A percentile compares a stretch with the other conserved stretches of the same genome.
Evolutionary conservation across 2,329 filamentous ascomycete species (phyloP).

Genomic region (Arthrobotrys conoides): DNA sequence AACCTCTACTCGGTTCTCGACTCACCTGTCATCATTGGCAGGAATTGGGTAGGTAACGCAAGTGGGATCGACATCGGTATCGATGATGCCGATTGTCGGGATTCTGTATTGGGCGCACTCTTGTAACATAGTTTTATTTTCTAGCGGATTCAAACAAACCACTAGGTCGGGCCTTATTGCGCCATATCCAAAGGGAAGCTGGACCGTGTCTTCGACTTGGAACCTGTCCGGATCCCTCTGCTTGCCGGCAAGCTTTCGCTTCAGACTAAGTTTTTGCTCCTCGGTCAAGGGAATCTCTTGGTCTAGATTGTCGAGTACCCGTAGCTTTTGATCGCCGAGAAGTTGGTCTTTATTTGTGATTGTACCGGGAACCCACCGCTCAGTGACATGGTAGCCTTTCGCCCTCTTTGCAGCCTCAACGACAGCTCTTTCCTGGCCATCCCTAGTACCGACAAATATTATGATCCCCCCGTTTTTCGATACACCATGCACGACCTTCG

Average conservation of each 20-base stretch:
- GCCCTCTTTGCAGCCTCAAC: slow-evolving; percentile 84
- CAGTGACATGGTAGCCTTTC: slow-evolving; percentile 87
- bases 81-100: slow-evolving; percentile 93
- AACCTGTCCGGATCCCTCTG: slow-evolving; percentile 69
- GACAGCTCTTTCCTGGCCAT: slow-evolving; percentile 84
- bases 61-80: slow-evolving; percentile 91
- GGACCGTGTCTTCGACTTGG: slow-evolving; percentile 25
- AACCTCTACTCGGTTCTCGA: background rate
- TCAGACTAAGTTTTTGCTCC: slow-evolving; percentile 26
- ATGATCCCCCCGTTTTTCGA: slow-evolving; percentile 85
- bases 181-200: slow-evolving; percentile 30
- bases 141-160: slow-evolving; percentile 89
- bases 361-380: slow-evolving; percentile 89
- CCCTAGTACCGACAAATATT: slow-evolving; percentile 89
- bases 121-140: slow-evolving; percentile 90
- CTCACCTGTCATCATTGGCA: slow-evolving; percentile 92
- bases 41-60: slow-evolving; percentile 98
- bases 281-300: slow-evolving; percentile 68
- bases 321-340: slow-evolving; percentile 77
- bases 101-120: slow-evolving; percentile 91
- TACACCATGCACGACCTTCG: slow-evolving; percentile 91
- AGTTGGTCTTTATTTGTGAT: slow-evolving; percentile 96
- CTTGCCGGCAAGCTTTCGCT: slow-evolving; percentile 66
- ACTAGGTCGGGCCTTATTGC: slow-evolving; percentile 89
- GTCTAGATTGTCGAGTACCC: slow-evolving; percentile 84